phyloP scores from a whole-genome alignment of 352 stramenopile species.

The Phytophthora hibernalis region DNA sequence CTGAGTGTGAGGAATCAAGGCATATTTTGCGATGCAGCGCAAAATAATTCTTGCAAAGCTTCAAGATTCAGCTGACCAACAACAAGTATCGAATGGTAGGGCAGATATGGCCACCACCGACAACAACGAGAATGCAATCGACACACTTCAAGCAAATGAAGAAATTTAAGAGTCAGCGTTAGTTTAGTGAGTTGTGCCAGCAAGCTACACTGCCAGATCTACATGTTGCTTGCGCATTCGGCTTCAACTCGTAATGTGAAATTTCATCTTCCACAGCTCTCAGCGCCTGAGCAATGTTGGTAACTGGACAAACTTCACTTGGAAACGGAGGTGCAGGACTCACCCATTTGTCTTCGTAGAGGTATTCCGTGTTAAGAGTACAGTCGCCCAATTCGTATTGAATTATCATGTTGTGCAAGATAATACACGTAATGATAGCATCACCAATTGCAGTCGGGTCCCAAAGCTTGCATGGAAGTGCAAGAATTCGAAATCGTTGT shows the following conservation, averaged over 20 bases:
- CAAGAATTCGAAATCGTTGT: neutral
- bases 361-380: neutral
- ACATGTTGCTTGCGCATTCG: too few species aligned
- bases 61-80: neutral
- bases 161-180: too few species aligned
- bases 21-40: neutral
- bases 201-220: too few species aligned
- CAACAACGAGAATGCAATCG: too few species aligned
- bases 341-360: neutral
- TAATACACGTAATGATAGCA: constrained; percentile 7
- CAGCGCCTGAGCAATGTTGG: too few species aligned
- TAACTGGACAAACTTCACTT: too few species aligned
- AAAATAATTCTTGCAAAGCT: neutral
- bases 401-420: constrained; percentile 22
- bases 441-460: neutral
- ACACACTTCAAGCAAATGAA: too few species aligned
- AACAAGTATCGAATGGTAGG: too few species aligned
- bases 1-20: neutral
- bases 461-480: neutral
- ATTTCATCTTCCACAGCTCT: too few species aligned
- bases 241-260: too few species aligned
- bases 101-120: too few species aligned
- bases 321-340: neutral
- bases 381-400: constrained; percentile 6
- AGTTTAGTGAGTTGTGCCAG: too few species aligned